Conservation (phyloP, 2,329 filamentous ascomycete genomes). For the Lasiodiplodia hormozganensis region DNA sequence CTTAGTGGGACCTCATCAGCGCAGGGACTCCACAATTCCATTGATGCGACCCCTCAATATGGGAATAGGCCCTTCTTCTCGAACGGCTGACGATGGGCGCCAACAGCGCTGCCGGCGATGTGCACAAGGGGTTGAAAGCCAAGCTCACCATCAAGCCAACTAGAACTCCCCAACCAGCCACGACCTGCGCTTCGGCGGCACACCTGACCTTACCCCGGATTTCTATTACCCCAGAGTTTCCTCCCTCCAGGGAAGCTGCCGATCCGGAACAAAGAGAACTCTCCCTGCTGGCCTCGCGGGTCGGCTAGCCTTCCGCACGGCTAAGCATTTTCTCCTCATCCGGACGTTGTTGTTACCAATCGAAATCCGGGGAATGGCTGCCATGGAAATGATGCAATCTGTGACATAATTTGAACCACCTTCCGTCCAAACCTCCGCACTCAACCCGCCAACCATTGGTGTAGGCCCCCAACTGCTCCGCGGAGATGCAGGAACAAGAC, state of each 20-base stretch:
- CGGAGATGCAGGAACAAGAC: constrained; percentile 17
- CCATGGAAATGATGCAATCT: constrained; percentile 14
- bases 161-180: neutral
- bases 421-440: neutral
- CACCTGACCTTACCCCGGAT: constrained; percentile 25
- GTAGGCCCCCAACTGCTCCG: neutral
- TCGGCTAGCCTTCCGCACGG: constrained; percentile 21
- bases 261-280: neutral
- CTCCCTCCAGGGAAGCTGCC: neutral
- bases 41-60: neutral
- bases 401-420: constrained; percentile 27
- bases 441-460: constrained; percentile 5
- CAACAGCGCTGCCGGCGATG: constrained; percentile 17
- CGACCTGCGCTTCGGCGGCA: neutral
- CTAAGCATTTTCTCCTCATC: neutral
- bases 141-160: constrained; percentile 7
- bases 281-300: neutral
- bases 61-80: constrained; percentile 15
- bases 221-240: constrained; percentile 28
- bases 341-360: constrained; percentile 9
- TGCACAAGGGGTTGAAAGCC: constrained; percentile 8
- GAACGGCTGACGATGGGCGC: constrained; percentile 12
- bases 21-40: constrained; percentile 21
- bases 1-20: constrained; percentile 1
- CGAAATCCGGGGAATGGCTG: neutral